Evolutionary conservation across 768 basidiomycete species (phyloP).

Genomic region (Kwoniella newhampshirensis): DNA sequence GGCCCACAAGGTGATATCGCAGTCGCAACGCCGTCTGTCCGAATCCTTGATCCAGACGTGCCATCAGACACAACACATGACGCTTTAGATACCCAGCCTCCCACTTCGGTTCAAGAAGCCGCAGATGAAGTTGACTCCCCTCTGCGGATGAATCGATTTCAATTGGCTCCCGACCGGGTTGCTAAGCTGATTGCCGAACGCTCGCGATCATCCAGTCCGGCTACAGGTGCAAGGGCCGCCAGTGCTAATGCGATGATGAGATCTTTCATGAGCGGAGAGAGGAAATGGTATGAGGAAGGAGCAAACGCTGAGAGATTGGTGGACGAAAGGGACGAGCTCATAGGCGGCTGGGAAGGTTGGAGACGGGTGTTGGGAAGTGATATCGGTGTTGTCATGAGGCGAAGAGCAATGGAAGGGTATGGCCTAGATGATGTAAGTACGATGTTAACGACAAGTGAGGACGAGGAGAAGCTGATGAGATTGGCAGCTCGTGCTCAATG

Average conservation of each 20-base stretch:
- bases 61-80: background rate
- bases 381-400: conserved; percentile 41
- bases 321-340: conserved; percentile 23
- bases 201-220: conserved; percentile 18
- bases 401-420: conserved; percentile 47
- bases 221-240: background rate
- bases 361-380: conserved; percentile 33
- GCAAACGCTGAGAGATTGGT: conserved; percentile 12
- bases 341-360: conserved; percentile 24
- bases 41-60: conserved; percentile 14
- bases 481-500: conserved; percentile 40
- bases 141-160: conserved; percentile 33
- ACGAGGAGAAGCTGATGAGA: conserved; percentile 10
- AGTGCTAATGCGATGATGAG: background rate
- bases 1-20: conserved; percentile 30
- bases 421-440: conserved; percentile 46
- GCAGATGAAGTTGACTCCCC: conserved; percentile 5
- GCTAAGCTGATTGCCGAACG: conserved; percentile 17
- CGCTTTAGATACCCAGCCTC: conserved; percentile 3
- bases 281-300: conserved; percentile 16
- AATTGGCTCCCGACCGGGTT: conserved; percentile 28
- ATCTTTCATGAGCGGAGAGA: conserved; percentile 4
- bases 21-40: conserved; percentile 6
- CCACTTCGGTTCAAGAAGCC: conserved; percentile 1
- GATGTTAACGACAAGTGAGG: background rate